Evolutionary conservation across 2,329 filamentous ascomycete genomes (phyloP).

Genomic region (Biscogniauxia sp.): DNA sequence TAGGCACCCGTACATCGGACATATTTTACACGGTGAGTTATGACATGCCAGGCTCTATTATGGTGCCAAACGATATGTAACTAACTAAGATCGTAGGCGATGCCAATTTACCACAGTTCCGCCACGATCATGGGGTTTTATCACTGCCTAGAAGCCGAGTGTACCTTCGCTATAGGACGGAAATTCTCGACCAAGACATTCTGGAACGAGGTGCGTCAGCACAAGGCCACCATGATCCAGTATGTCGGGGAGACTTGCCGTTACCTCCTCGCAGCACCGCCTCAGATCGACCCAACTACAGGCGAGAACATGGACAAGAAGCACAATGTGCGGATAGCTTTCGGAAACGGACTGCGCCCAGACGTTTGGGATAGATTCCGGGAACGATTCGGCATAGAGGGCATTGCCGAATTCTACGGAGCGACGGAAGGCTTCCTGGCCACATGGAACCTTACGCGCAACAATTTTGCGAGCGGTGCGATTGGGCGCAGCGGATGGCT

Average conservation of each 20-base stretch:
- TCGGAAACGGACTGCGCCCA: slow-evolving; percentile 81
- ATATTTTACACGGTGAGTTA: slow-evolving; percentile 68
- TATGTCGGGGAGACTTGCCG: slow-evolving; percentile 88
- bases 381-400: slow-evolving; percentile 71
- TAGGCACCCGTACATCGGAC: slow-evolving; percentile 60
- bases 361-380: slow-evolving; percentile 86
- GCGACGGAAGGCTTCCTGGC: slow-evolving; percentile 70
- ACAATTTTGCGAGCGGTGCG: slow-evolving; percentile 72
- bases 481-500: slow-evolving; percentile 71
- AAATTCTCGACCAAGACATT: slow-evolving; percentile 77
- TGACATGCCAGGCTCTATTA: not conserved
- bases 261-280: slow-evolving; percentile 70
- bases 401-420: slow-evolving; percentile 78
- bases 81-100: slow-evolving; percentile 51
- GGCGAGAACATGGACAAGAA: slow-evolving; percentile 68
- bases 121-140: slow-evolving; percentile 69
- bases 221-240: slow-evolving; percentile 72
- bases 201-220: slow-evolving; percentile 72
- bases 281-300: slow-evolving; percentile 59
- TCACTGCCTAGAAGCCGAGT: slow-evolving; percentile 57
- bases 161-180: slow-evolving; percentile 68
- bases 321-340: slow-evolving; percentile 70
- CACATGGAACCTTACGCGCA: slow-evolving; percentile 70
- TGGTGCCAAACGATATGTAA: not conserved
- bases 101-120: slow-evolving; percentile 87